Conservation (phyloP, 2,329 filamentous ascomycete species). For the Arthroderma sp. region DNA sequence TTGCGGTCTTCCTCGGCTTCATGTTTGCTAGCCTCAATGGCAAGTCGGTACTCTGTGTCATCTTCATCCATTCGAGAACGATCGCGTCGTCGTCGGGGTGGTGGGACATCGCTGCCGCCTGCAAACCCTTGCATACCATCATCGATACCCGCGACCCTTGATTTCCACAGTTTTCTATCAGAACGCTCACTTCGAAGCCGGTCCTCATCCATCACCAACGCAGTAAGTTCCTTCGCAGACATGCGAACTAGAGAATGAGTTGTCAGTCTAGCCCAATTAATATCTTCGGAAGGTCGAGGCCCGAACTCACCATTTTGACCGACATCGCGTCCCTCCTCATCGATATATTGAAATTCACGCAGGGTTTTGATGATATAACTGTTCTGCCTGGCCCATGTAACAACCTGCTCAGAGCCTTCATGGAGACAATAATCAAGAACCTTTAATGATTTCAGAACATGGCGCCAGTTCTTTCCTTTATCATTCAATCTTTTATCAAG, state of each 20-base stretch:
- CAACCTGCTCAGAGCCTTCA: constrained; percentile 89
- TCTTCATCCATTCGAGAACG: constrained; percentile 57
- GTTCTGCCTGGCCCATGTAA: constrained; percentile 96
- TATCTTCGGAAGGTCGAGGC: neutral
- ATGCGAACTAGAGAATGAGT: constrained; percentile 56
- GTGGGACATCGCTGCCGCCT: constrained; percentile 27
- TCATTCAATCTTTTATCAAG: constrained; percentile 96
- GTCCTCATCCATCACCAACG: constrained; percentile 86
- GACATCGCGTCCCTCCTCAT: constrained; percentile 90
- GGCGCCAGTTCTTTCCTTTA: constrained; percentile 99
- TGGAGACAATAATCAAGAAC: constrained; percentile 96
- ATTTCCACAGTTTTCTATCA: constrained; percentile 93
- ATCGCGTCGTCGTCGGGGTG: constrained; percentile 34
- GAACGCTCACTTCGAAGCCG: constrained; percentile 76
- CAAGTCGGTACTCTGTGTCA: constrained; percentile 78
- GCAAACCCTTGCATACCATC: constrained; percentile 45
- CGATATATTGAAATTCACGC: constrained; percentile 90
- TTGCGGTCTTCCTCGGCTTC: constrained; percentile 81
- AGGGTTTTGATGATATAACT: constrained; percentile 98
- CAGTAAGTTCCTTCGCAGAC: constrained; percentile 88
- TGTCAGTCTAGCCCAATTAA: neutral
- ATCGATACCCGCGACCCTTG: constrained; percentile 82
- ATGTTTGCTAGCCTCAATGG: constrained; percentile 86
- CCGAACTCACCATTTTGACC: constrained; percentile 73
- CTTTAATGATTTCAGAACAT: constrained; percentile 93